These are phyloP conservation scores for Vitis hybrid DNA, from an alignment of 177 flowering plant species.

Conservation along the genomic window DNA sequence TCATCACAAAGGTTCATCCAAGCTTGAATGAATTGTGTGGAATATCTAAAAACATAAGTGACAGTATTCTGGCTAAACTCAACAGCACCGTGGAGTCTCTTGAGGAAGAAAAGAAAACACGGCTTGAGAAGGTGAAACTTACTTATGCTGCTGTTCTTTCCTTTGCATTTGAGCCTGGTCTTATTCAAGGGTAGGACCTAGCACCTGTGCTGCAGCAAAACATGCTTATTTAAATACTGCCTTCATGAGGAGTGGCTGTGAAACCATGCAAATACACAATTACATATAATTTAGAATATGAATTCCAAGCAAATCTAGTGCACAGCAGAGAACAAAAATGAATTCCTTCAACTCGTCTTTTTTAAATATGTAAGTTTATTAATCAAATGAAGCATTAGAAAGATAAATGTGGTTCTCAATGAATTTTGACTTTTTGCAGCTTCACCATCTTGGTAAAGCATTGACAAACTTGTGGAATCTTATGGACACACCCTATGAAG, in stretches of 20 bases:
- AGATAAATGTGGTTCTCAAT: not conserved
- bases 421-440: conserved; percentile 42
- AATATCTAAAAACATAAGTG: conserved; percentile 75
- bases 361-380: not conserved
- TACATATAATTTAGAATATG: not conserved
- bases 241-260: too few relatives aligned
- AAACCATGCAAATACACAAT: too few relatives aligned
- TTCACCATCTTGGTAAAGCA: conserved; percentile 76
- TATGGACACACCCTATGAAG: conserved; percentile 71
- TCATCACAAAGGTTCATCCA: conserved; percentile 77
- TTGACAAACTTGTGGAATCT: conserved; percentile 83
- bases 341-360: not conserved
- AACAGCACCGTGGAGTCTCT: conserved; percentile 66
- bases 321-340: not conserved
- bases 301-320: not conserved
- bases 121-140: conserved; percentile 73
- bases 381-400: not conserved
- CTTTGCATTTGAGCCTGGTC: not conserved
- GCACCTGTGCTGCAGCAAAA: not conserved
- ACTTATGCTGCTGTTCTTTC: not conserved
- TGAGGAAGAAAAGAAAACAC: conserved; percentile 67
- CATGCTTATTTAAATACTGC: not conserved
- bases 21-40: conserved; percentile 71
- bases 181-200: not conserved
- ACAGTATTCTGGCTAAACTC: conserved; percentile 63